Percentiles rank a stretch among this genome's conserved stretches.
These are phyloP conservation scores for Metschnikowia hibisci DNA, from an alignment of 805 yeast species.

Conservation along the genomic window DNA sequence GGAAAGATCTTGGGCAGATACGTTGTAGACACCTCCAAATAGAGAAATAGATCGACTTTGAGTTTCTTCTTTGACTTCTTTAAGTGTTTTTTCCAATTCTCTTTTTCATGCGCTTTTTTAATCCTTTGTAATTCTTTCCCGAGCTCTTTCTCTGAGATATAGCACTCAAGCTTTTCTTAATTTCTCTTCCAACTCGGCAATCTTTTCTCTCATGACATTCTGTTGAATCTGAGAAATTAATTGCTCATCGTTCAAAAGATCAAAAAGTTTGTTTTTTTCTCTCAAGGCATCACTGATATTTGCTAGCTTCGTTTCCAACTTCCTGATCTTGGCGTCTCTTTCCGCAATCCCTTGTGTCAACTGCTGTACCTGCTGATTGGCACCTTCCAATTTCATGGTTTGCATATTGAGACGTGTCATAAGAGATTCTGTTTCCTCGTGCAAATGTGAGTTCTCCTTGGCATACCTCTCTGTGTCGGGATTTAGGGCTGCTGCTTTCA, in stretches of 20 bases:
- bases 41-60: no score
- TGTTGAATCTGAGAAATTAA: constrained; percentile 57
- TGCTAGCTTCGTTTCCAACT: constrained; percentile 17
- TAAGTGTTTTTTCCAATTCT: no score
- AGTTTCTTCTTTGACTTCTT: no score
- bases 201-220: constrained; percentile 40
- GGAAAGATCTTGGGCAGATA: constrained; percentile 44
- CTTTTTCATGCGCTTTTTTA: no score
- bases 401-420: constrained; percentile 23
- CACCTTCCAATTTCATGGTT: constrained; percentile 24
- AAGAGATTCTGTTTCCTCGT: constrained; percentile 22
- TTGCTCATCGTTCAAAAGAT: constrained; percentile 63
- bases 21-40: constrained; percentile 41
- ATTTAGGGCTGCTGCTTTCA: constrained; percentile 9
- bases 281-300: constrained; percentile 26
- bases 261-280: constrained; percentile 56
- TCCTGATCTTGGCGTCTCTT: constrained; percentile 9
- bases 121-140: constrained; percentile 44
- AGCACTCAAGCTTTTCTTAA: constrained; percentile 9
- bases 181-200: constrained; percentile 31
- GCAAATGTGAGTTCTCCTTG: constrained; percentile 19
- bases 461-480: constrained; percentile 9
- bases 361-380: constrained; percentile 18
- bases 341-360: constrained; percentile 13
- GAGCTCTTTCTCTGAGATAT: background rate